These are phyloP conservation scores for Leptographium procerum DNA, from an alignment of 2,329 filamentous ascomycete species.

Conservation along the genomic window DNA sequence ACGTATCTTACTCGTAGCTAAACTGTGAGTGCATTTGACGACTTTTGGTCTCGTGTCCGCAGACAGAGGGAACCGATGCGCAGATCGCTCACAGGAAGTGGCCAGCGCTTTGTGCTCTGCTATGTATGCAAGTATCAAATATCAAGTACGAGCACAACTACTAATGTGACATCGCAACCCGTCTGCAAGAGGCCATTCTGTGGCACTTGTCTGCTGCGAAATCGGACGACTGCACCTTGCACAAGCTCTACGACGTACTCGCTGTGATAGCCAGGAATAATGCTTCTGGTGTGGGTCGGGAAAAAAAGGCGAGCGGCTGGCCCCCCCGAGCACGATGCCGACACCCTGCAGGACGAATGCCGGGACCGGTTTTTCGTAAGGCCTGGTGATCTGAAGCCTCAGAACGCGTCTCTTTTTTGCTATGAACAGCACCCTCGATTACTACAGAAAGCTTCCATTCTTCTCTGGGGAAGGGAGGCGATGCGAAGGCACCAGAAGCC, in stretches of 20 bases:
- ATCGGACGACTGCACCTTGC: background rate
- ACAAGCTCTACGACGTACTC: background rate
- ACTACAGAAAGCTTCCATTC: too few species aligned
- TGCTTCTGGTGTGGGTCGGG: background rate
- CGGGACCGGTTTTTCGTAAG: background rate
- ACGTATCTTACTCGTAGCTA: too few species aligned
- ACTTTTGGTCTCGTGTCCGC: too few species aligned
- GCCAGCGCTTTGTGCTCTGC: background rate
- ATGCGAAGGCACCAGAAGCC: background rate
- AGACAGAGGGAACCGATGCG: background rate
- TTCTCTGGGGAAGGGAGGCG: background rate
- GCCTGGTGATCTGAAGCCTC: background rate
- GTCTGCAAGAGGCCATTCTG: background rate
- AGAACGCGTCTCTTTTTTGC: background rate
- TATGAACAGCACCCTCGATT: too few species aligned
- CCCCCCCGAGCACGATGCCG: background rate
- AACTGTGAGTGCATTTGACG: too few species aligned
- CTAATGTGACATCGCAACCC: background rate
- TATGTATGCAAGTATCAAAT: too few species aligned
- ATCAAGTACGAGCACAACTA: too few species aligned
- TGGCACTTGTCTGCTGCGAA: background rate
- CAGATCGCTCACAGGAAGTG: background rate
- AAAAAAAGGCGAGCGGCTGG: background rate
- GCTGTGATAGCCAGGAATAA: too few species aligned
- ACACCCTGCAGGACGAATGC: background rate